These are phyloP conservation scores for Phytophthora pistaciae DNA, from an alignment of 352 stramenopile genomes.

Conservation along the genomic window DNA sequence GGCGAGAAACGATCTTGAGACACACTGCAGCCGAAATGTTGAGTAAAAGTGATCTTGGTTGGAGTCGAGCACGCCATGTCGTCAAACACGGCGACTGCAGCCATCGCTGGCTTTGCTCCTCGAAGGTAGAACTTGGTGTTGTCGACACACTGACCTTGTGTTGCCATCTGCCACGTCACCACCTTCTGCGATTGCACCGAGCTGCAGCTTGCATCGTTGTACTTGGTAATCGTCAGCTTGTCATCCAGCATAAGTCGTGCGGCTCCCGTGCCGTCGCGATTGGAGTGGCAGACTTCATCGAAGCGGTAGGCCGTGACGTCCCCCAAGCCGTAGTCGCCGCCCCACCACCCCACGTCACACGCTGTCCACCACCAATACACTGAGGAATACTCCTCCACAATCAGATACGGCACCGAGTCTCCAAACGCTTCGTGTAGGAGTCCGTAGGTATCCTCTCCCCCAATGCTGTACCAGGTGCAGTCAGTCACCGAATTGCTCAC, in stretches of 20 bases:
- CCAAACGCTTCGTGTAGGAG: slow-evolving; percentile 1
- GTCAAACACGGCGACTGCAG: slow-evolving; percentile 2
- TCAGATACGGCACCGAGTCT: slow-evolving; percentile 6
- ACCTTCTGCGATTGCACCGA: neutral
- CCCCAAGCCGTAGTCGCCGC: neutral
- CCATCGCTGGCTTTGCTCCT: neutral
- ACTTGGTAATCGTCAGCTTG: slow-evolving; percentile 8
- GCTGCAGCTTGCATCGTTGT: slow-evolving; percentile 8
- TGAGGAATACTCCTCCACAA: slow-evolving; percentile 15
- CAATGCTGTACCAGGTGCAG: slow-evolving; percentile 7
- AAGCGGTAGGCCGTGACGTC: slow-evolving; percentile 11
- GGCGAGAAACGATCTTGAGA: neutral
- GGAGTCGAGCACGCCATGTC: slow-evolving; percentile 16
- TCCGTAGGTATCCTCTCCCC: slow-evolving; percentile 6
- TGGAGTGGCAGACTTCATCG: slow-evolving; percentile 15
- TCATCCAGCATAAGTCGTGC: slow-evolving; percentile 8
- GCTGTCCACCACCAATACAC: neutral
- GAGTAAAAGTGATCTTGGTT: neutral
- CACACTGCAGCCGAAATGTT: neutral
- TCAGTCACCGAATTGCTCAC: neutral
- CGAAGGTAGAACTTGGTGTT: slow-evolving; percentile 5
- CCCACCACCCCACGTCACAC: neutral
- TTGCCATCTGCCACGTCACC: slow-evolving; percentile 6
- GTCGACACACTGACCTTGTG: slow-evolving; percentile 6
- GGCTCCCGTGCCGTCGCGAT: neutral